Base-by-base conservation (phyloP, 805 yeast genomes). In the Yamadazyma paraphyllophila region DNA sequence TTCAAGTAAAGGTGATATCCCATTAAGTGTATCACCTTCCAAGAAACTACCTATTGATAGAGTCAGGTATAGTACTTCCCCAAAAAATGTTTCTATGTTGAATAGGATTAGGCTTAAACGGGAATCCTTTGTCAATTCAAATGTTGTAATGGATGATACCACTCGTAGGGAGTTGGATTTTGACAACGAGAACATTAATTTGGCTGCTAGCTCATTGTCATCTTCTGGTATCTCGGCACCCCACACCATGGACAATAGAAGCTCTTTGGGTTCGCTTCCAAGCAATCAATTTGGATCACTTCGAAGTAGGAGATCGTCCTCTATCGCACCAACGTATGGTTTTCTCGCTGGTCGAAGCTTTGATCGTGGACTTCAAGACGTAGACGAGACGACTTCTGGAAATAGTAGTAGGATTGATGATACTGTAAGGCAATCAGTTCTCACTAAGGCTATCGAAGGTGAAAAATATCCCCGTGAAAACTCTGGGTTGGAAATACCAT, bases 401-500 rank as follows among this genome's bases (percentile, higher is more conserved):
- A 36, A 26, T 12, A 37, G 38, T 15, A 35, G 41, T 24, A 29
- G 36, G 10, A 11, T 15, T 8, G 33, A 24, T 14, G 46, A 44
- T 6, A 17, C 15, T 9, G 27, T 20, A 1, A 41, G 33, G 26
- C 45, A 50, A 42, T 52, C 55, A 3, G 53, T 36, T 13, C 41
- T 51, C 14, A 38, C 58, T 14, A 51, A 47, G 24, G 53, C 55
- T 3, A 41, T 51, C 14, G 48, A 47, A 25, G 39, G 31, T 8
- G 31, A 40, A 5, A 31, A 36, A 29, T n/a, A 15, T 20, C 36
- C 25, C 12, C 17, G 11, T 9, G 41, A 45, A 12, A 31, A 52
- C 42, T 46, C 54, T 49, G 32, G 49, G 27, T 12, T 46, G 30
- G 39, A 36, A 20, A 52, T 51, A 26, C 88, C 91, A 0, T 86